Conservation (phyloP, 176 grass and related monocot species). For the Ananas comosus region DNA sequence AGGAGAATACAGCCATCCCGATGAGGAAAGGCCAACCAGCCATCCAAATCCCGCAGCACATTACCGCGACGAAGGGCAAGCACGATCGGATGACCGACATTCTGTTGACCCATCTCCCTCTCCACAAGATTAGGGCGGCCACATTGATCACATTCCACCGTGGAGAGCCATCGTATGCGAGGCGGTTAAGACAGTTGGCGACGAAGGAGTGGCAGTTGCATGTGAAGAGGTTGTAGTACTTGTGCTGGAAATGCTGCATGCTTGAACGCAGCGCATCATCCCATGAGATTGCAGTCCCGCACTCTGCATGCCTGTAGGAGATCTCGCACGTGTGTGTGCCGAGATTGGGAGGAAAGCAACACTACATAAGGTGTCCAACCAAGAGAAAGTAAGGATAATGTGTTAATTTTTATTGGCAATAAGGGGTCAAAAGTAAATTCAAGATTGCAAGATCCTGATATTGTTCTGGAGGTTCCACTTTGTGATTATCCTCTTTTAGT, state of each 20-base stretch:
- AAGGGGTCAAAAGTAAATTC: not conserved
- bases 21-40: slow-evolving; percentile 75
- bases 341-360: slow-evolving; percentile 78
- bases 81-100: slow-evolving; percentile 58
- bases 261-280: slow-evolving; percentile 48
- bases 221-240: slow-evolving; percentile 83
- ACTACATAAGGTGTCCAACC: slow-evolving; percentile 33
- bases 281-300: slow-evolving; percentile 67
- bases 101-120: slow-evolving; percentile 60
- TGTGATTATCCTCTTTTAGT: no score
- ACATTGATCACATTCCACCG: slow-evolving; percentile 63
- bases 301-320: slow-evolving; percentile 60
- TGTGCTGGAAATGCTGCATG: slow-evolving; percentile 73
- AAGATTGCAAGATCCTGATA: no score
- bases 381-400: slow-evolving; percentile 6
- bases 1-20: slow-evolving; percentile 69
- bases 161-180: slow-evolving; percentile 46
- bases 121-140: slow-evolving; percentile 54
- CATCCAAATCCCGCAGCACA: slow-evolving; percentile 60
- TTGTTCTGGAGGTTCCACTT: no score
- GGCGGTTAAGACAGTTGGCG: slow-evolving; percentile 54
- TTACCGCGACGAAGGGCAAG: slow-evolving; percentile 47
- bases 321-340: slow-evolving; percentile 42
- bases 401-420: not conserved
- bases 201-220: slow-evolving; percentile 86